phyloP scores from a whole-genome alignment of 345 rosid species.

The Ceriops decandra region DNA sequence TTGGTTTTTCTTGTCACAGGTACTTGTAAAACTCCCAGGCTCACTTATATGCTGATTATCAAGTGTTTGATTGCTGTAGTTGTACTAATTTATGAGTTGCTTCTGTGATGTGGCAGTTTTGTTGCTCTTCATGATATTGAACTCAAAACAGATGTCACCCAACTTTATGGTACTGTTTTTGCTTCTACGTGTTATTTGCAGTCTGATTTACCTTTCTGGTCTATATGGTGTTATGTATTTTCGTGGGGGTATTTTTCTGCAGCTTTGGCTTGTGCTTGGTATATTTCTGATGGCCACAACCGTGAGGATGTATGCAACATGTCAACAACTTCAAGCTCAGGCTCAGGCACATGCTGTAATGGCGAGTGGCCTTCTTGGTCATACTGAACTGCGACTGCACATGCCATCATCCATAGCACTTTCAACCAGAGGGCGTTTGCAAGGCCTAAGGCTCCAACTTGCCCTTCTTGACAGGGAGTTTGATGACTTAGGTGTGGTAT shows the following conservation, averaged over 20 bases:
- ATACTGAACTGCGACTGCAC: conserved; percentile 28
- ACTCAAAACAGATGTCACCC: conserved; percentile 30
- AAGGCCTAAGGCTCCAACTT: conserved; percentile 33
- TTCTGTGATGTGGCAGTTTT: conserved; percentile 15
- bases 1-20: conserved; percentile 31
- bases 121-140: conserved; percentile 27
- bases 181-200: neutral
- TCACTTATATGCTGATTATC: neutral
- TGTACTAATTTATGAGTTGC: neutral
- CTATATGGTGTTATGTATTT: neutral
- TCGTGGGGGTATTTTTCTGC: neutral
- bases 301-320: conserved; percentile 30
- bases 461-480: conserved; percentile 30
- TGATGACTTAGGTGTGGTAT: conserved; percentile 25
- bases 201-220: neutral
- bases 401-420: conserved; percentile 27
- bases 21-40: neutral
- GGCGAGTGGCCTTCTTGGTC: conserved; percentile 30
- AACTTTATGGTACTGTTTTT: conserved; percentile 20
- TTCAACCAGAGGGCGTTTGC: conserved; percentile 31
- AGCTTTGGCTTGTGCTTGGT: conserved; percentile 34
- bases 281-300: conserved; percentile 30
- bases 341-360: conserved; percentile 30
- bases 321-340: conserved; percentile 34
- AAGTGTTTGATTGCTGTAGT: neutral